Percentiles rank a stretch among this genome's conserved stretches.
These are phyloP conservation scores for Verticillium albo-atrum DNA, from an alignment of 2,329 filamentous ascomycete genomes.

Conservation along the genomic window DNA sequence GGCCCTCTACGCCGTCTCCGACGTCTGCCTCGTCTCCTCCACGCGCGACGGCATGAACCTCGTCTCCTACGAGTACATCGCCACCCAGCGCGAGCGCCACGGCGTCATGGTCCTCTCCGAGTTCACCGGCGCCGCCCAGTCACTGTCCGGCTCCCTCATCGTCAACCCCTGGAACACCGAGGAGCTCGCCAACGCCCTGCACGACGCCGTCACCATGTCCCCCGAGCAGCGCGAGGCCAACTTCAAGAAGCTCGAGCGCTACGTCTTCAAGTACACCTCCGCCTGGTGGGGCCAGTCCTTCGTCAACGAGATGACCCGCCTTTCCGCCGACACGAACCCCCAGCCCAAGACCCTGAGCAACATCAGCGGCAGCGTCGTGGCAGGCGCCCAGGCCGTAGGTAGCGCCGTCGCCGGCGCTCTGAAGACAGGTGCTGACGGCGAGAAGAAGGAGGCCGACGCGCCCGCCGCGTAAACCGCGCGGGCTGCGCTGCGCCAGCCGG, in stretches of 20 bases:
- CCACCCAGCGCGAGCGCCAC: slow-evolving; percentile 83
- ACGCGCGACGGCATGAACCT: slow-evolving; percentile 99
- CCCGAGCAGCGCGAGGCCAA: slow-evolving; percentile 82
- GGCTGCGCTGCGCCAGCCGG: no score
- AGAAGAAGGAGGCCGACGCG: slow-evolving; percentile 5
- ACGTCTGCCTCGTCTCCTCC: slow-evolving; percentile 87
- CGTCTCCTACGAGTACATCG: slow-evolving; percentile 97
- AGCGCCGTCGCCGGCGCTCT: slow-evolving; percentile 3
- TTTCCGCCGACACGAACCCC: slow-evolving; percentile 30
- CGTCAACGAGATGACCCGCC: slow-evolving; percentile 71
- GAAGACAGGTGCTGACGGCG: neutral
- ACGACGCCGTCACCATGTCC: slow-evolving; percentile 95
- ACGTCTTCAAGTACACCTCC: slow-evolving; percentile 96
- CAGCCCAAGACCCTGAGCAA: slow-evolving; percentile 36
- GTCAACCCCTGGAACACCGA: slow-evolving; percentile 99
- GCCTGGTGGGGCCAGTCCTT: slow-evolving; percentile 97
- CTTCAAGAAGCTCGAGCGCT: slow-evolving; percentile 87
- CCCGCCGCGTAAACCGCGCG: neutral
- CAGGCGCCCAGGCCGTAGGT: slow-evolving; percentile 10
- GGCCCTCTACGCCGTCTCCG: slow-evolving; percentile 86
- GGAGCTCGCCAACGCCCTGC: slow-evolving; percentile 86
- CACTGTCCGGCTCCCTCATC: slow-evolving; percentile 85
- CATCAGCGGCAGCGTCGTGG: slow-evolving; percentile 32
- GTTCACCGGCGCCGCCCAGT: slow-evolving; percentile 93
- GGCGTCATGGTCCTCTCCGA: slow-evolving; percentile 94